A percentile compares a stretch with the other conserved stretches of the same genome.
Evolutionary conservation across 2,329 filamentous ascomycete species (phyloP).

Genomic region (Calonectria fujianensis): DNA sequence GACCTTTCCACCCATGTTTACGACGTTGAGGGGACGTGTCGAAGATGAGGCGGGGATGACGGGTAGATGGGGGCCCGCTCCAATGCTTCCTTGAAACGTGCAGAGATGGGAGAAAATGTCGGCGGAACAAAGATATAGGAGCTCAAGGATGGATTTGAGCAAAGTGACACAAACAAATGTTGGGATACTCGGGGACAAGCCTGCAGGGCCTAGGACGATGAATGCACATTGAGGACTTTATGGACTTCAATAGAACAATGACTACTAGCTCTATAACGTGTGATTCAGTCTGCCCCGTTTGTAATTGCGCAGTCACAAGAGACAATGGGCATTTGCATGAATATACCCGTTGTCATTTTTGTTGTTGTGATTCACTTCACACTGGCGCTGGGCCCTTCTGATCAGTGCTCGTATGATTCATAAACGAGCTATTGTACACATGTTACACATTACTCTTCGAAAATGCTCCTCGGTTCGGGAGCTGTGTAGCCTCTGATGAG

Average conservation of each 20-base stretch:
- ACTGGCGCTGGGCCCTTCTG: background rate
- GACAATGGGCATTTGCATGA: background rate
- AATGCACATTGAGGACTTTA: constrained; percentile 43
- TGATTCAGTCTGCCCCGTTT: constrained; percentile 52
- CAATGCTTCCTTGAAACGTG: background rate
- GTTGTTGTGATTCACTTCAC: constrained; percentile 32
- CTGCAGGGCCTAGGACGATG: constrained; percentile 10
- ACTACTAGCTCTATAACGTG: constrained; percentile 37
- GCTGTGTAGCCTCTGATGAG: constrained; percentile 63
- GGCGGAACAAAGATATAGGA: background rate
- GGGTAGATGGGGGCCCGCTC: background rate
- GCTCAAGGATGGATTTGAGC: background rate
- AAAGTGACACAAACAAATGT: constrained; percentile 1
- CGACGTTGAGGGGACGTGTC: background rate
- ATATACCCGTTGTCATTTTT: background rate
- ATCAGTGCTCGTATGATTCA: constrained; percentile 8
- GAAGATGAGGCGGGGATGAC: background rate
- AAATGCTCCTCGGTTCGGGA: constrained; percentile 66
- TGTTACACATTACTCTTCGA: constrained; percentile 62
- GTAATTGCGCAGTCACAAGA: constrained; percentile 18
- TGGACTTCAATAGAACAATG: constrained; percentile 35
- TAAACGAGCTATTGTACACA: background rate
- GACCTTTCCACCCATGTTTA: constrained; percentile 69
- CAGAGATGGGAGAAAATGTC: background rate
- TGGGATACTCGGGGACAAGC: background rate